Base-by-base conservation (phyloP, 1,139 yeast genomes). In the Debaryomycetaceae sp. region DNA sequence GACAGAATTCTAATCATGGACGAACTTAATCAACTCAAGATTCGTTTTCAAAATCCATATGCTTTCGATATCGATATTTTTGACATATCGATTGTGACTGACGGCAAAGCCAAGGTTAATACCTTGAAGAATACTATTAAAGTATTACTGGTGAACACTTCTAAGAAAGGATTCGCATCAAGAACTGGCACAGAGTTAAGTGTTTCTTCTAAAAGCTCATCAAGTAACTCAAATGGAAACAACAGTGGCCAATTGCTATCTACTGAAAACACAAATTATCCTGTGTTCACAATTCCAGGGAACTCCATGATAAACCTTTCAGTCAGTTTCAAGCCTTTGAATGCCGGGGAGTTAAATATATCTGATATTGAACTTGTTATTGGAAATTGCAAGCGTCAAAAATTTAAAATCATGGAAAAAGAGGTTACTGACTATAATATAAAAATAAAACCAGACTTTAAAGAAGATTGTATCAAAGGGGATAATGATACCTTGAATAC, bases 41-140 rank as follows among this genome's bases (percentile, higher is more conserved):
- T 87, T 1, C 67, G 72, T 2, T 53, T 92, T 7, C 92, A 86
- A 52, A 92, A 92, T 54, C 96, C 96, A 2, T 88, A 81, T 61
- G 77, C 79, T 8, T 88, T 87, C 58, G 88, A 83, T 37, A 62
- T 91, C 8, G 83, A 80, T 34, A 65, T 92, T 4, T 67, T 68
- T 28, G 79, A 79, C 36, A 57, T 87, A 2, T 58, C 63, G 32
- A 61, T 83, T 3, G 66, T 65, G 0, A 58, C 76, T 5, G 65
- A 59, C 15, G 62, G 56, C 1, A 53, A 42, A 4, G 57, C 55
- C 6, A 39, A 53, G 17, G 58, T 68, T 2, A 63, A 66, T 37
- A 67, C 73, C 2, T 38, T 67, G 5, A 50, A 47, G 11, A 41
- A 47, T 28, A 39, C 49, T 33, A 45, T 47, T 5, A 49, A 47